Evolutionary conservation across 2,329 filamentous ascomycete genomes (phyloP).

Genomic region (Paecilomyces niveus): DNA sequence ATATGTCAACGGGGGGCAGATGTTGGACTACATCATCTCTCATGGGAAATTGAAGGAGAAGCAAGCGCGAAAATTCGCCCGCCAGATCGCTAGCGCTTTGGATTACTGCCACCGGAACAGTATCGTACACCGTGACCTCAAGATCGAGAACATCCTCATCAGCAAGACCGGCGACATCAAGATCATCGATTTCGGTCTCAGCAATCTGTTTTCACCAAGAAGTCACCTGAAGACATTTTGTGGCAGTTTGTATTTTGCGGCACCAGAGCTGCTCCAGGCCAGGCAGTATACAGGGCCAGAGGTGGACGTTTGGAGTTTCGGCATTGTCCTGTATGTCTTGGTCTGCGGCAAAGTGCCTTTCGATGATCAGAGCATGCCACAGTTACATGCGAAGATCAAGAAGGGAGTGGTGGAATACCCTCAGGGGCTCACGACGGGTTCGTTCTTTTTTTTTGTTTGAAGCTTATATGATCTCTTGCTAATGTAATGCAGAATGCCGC

Average conservation of each 20-base stretch:
- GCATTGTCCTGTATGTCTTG: slow-evolving; percentile 92
- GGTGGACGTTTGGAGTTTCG: slow-evolving; percentile 98
- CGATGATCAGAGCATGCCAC: slow-evolving; percentile 98
- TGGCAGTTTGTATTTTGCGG: slow-evolving; percentile 94
- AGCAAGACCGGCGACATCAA: slow-evolving; percentile 99
- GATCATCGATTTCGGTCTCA: slow-evolving; percentile 97
- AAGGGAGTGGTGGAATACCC: slow-evolving; percentile 94
- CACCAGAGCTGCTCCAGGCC: slow-evolving; percentile 87
- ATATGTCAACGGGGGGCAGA: slow-evolving; percentile 97
- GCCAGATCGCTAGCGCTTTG: slow-evolving; percentile 91
- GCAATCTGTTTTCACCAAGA: slow-evolving; percentile 86
- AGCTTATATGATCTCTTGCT: slow-evolving; percentile 21
- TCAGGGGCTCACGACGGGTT: slow-evolving; percentile 83
- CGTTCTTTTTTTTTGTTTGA: slow-evolving; percentile 23
- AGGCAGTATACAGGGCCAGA: slow-evolving; percentile 93
- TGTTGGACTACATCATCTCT: slow-evolving; percentile 99
- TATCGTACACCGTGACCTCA: slow-evolving; percentile 93
- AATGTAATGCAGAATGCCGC: slow-evolving; percentile 67
- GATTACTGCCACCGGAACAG: slow-evolving; percentile 98
- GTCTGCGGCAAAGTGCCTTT: slow-evolving; percentile 98
- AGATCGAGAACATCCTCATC: slow-evolving; percentile 99
- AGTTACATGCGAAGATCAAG: slow-evolving; percentile 97
- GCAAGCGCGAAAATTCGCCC: slow-evolving; percentile 92
- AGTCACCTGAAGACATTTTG: slow-evolving; percentile 92
- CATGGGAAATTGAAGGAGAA: slow-evolving; percentile 97